phyloP scores from a whole-genome alignment of 1,284 basidiomycete genomes.

The Hortiboletus rubellus region DNA sequence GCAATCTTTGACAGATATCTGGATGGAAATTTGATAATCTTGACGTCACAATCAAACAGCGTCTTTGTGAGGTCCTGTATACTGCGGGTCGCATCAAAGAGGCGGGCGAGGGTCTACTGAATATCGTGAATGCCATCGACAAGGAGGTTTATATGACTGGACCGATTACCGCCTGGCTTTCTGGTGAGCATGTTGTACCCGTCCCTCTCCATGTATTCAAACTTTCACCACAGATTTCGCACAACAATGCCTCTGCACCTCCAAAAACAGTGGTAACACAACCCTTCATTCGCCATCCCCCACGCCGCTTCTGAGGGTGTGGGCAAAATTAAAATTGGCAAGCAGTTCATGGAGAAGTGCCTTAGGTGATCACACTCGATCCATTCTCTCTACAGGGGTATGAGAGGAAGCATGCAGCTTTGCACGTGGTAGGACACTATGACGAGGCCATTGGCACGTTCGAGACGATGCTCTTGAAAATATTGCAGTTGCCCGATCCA shows the following conservation, averaged over 20 bases:
- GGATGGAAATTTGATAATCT: slow-evolving; percentile 8
- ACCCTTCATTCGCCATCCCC: background rate
- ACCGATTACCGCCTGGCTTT: background rate
- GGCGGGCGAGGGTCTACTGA: background rate
- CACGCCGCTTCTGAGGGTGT: background rate
- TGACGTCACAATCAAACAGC: background rate
- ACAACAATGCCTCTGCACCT: background rate
- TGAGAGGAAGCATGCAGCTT: too few species aligned
- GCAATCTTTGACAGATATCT: background rate
- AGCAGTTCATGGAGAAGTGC: background rate
- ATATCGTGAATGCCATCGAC: background rate
- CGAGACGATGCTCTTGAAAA: too few species aligned
- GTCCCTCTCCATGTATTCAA: rapidly evolving
- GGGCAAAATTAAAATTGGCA: background rate
- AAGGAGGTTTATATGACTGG: background rate
- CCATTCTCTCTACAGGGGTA: too few species aligned
- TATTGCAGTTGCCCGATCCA: too few species aligned
- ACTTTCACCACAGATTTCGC: background rate
- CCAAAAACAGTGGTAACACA: too few species aligned
- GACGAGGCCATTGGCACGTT: too few species aligned
- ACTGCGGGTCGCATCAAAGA: background rate
- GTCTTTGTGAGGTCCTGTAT: background rate
- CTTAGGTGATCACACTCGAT: background rate
- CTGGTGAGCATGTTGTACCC: background rate
- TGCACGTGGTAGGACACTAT: too few species aligned